Base-by-base conservation (phyloP, 805 yeast genomes). In the Saccharomycopsis fermentans region DNA sequence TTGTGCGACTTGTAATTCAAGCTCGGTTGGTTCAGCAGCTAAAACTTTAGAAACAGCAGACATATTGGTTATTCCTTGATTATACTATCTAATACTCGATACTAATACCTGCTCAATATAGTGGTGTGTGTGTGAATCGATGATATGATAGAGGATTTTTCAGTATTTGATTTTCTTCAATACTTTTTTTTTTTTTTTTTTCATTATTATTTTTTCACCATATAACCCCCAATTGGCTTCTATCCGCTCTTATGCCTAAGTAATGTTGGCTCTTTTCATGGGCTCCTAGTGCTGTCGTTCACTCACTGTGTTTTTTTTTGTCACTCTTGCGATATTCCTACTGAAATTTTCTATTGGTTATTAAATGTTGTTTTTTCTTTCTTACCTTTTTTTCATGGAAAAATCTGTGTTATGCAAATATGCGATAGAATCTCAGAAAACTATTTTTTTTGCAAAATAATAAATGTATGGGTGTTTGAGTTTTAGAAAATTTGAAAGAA, bases 1-100 rank as follows among this genome's bases (percentile, higher is more conserved):
- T 83, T 92, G 97, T 74, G 97, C 97, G 76, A 94, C 96, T 83
- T 92, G 96, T 80, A 94, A 88, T 84, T 94, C 99, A 80, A 94
- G 90, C 82, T 94, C 98, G 76, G 94, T 77, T 82, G 99, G 98
- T 74, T 88, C 88, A 76, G 86, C 84, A 75, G 90, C 84, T 79
- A 92, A 86, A 80, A 94, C 84, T 84, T 94, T 94, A 79, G 88
- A 83, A 77, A 91, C 89, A 74, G 97, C 96, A 81, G 98, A 92
- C 98, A 92, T 92, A 67, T 71, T 81, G 67, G 50, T 19, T 21
- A 43, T 43, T 21, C 24, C 50, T 43, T 43, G 50, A 43, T 43
- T 43, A 21, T 43, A 27, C 19, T 54, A 54, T 39, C 24, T 40
- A 19, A 54, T 26, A 35, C 43, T 52, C 29, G 19, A 21, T n/a